Evolutionary conservation across 176 grass and related monocot species (phyloP).

Genomic region (Alloteropsis semialata): DNA sequence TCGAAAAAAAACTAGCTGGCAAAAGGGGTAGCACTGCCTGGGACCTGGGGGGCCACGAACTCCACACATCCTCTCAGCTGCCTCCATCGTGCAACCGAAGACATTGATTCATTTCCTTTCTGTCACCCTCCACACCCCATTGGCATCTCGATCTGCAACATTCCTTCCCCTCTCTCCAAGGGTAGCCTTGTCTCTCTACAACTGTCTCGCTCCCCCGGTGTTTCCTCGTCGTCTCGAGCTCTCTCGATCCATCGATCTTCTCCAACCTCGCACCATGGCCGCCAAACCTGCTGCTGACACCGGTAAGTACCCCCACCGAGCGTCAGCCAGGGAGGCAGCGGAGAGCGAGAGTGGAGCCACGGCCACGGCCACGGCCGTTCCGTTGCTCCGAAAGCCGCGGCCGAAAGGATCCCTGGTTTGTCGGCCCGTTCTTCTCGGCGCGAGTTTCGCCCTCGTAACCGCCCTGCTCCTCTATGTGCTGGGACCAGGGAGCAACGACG

Average conservation of each 20-base stretch:
- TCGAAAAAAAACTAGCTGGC: no score
- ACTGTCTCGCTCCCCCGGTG: no score
- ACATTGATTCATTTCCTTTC: no score
- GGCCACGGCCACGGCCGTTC: not conserved
- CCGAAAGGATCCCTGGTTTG: not conserved
- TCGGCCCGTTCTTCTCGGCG: not conserved
- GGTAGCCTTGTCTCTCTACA: not conserved
- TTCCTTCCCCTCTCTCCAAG: not conserved
- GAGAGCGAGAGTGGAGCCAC: not conserved
- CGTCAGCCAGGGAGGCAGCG: not conserved
- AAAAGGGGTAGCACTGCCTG: no score
- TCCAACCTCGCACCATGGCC: not conserved
- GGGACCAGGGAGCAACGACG: not conserved
- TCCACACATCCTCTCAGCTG: no score
- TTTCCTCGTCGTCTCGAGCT: not conserved
- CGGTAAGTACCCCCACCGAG: not conserved
- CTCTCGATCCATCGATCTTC: not conserved
- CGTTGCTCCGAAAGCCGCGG: not conserved
- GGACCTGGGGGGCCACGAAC: no score
- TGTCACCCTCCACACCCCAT: no score
- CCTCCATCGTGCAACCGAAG: no score
- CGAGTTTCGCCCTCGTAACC: not conserved
- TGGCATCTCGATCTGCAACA: no score
- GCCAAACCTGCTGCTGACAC: not conserved
- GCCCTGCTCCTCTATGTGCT: not conserved